Evolutionary conservation across 257 asterid species (phyloP), one percentile per base, ranked within the genome.

Genomic region (Coffea canephora): DNA sequence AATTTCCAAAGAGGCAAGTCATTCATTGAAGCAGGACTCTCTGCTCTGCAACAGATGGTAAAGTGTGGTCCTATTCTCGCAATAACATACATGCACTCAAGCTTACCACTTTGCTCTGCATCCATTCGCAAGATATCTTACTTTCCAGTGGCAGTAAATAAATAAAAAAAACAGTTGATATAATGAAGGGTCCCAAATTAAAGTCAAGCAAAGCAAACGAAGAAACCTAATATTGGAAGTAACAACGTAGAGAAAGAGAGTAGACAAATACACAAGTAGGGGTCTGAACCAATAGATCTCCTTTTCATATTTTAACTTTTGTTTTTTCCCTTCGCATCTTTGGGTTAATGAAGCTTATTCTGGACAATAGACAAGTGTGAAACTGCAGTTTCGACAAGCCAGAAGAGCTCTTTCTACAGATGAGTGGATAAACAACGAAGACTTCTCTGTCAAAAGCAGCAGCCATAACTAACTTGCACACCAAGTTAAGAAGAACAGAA

Each of bases 41-140:
- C 99, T 54, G 98, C 97, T 88, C 97, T 90, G 90, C 97, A 94
- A 80, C 97, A 94, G 82, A 96, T 87, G 69, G 98, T 90, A 82
- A 96, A 90, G 88, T 89, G 85, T 82, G 91, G 88, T 66, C 97
- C 99, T 76, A 92, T 85, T 89, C 96, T 94, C 69, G 99, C 97
- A 85, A 93, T 92, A 59, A 94, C 95, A 73, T 91, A 92, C 77
- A 92, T 91, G 86, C 99, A 96, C 81, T 96, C 99, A 73, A 96
- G 97, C 88, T 96, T 96, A 83, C 99, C 99, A 75, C 98, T 96
- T 83, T 88, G 97, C 82, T 92, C 99, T 96, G 97, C 97, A 91
- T 73, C 65, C 84, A 71, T 75, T 80, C 77, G 79, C 1, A 82
- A 68, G 70, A 27, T 77, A 69, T 82, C 78, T 84, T 79, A 82